These are phyloP conservation scores for Schizophyllum amplum DNA, from an alignment of 1,284 basidiomycete species.

Conservation along the genomic window DNA sequence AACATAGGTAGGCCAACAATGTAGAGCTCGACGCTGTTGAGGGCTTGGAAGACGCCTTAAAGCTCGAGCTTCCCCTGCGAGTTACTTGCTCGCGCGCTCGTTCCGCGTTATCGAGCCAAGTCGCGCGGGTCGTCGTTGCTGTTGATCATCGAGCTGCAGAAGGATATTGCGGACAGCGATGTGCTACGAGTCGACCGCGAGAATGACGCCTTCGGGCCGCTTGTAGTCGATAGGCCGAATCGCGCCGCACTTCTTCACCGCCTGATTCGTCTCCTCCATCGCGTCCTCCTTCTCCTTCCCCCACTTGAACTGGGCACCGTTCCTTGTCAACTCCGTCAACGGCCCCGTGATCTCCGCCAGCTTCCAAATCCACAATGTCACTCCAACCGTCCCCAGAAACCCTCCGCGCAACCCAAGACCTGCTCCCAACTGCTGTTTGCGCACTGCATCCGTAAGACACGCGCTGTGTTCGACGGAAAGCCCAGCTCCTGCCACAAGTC, in stretches of 20 bases:
- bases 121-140: conserved; percentile 13
- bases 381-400: conserved; percentile 21
- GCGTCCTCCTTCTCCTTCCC: conserved; percentile 13
- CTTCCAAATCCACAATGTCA: conserved; percentile 19
- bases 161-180: conserved; percentile 26
- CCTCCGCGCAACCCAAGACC: conserved; percentile 4
- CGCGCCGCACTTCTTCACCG: conserved; percentile 12
- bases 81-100: conserved; percentile 25
- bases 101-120: conserved; percentile 29
- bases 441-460: conserved; percentile 16
- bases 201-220: conserved; percentile 1
- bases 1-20: conserved; percentile 3
- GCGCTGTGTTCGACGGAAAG: conserved; percentile 8
- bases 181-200: conserved; percentile 21
- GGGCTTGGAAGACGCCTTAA: conserved; percentile 15
- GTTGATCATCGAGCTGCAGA: conserved; percentile 18
- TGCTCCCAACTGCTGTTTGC: conserved; percentile 11
- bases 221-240: conserved; percentile 11
- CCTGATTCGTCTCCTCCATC: conserved; percentile 16
- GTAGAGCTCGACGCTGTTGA: conserved; percentile 6
- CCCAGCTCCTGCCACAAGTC: conserved; percentile 14
- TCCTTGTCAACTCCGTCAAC: conserved; percentile 16
- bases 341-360: conserved; percentile 14
- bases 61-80: conserved; percentile 35
- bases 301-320: conserved; percentile 15